phyloP scores from a whole-genome alignment of 1,139 yeast genomes.

The Geotrichum bryndzae region DNA sequence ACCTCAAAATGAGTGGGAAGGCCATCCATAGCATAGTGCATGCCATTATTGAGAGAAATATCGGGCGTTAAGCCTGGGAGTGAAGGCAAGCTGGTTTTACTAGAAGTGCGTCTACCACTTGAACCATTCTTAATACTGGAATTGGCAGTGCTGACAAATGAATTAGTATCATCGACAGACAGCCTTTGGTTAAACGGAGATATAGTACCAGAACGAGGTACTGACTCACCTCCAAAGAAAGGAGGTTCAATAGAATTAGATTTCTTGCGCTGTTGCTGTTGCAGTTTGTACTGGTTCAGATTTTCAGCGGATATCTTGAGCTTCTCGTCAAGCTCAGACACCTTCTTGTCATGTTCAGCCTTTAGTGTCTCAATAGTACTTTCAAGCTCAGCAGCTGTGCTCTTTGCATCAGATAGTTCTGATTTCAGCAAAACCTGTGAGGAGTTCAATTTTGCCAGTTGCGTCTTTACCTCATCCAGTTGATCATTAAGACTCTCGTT shows the following conservation, averaged over 20 bases:
- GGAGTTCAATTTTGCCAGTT: slow-evolving; percentile 10
- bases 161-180: background rate
- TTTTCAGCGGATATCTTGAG: slow-evolving; percentile 4
- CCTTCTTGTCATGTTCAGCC: slow-evolving; percentile 3
- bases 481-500: slow-evolving; percentile 29
- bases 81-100: slow-evolving; percentile 8
- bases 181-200: slow-evolving; percentile 13
- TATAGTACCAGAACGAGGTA: slow-evolving; percentile 10
- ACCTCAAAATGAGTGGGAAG: slow-evolving; percentile 10
- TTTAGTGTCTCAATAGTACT: slow-evolving; percentile 21
- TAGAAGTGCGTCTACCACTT: slow-evolving; percentile 4
- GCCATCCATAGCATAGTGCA: background rate
- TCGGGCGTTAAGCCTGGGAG: slow-evolving; percentile 3
- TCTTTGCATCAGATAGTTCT: slow-evolving; percentile 10
- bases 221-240: background rate
- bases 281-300: background rate
- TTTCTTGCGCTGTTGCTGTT: slow-evolving; percentile 8
- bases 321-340: slow-evolving; percentile 7
- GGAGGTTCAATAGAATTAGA: slow-evolving; percentile 6
- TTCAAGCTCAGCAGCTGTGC: slow-evolving; percentile 3
- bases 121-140: background rate
- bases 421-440: slow-evolving; percentile 3
- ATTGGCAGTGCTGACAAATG: background rate
- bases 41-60: background rate
- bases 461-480: slow-evolving; percentile 28